Evolutionary conservation across 2,329 filamentous ascomycete species (phyloP), one percentile per base, ranked within the genome.

Genomic region (Fusarium avenaceum): DNA sequence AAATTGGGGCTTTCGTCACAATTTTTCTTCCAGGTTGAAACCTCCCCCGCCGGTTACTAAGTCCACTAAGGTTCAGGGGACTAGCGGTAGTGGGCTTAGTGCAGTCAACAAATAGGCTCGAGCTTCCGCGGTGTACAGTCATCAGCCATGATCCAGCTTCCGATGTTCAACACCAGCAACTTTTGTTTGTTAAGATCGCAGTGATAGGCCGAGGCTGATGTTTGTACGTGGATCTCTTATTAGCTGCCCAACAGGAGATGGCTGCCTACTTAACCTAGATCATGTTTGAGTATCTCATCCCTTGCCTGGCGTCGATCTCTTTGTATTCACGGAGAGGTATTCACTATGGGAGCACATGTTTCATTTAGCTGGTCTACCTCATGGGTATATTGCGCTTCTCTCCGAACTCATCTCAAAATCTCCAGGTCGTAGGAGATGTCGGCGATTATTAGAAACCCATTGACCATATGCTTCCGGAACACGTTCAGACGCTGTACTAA

Each of bases 1-100:
- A 72, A 74, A 71, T 70, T 40, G 69, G 71, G 67, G 67, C 67
- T 64, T 67, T 71, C 74, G 73, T 76, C 74, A 74, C 74, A 76
- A 72, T 74, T 76, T 76, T 73, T 74, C 69, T 73, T 49, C 10
- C 20, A 28, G 15, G n/a, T 22, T 70, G 47, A 73, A 69, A 69
- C 57, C 63, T 64, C 70, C 69, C 71, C 71, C 71, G 70, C 71
- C 65, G 43, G 58, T 19, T 38, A 38, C 35, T 51, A 60, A 45
- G 26, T 68, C 56, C 64, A 61, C 70, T 71, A 69, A 63, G 45
- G 40, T 60, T 60, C 54, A 65, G 53, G 46, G 46, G 44, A 35
- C 30, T 57, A 48, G 56, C 56, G 39, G 40, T 48, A 71, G 51
- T 57, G 54, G 57, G 67, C 30, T 64, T 68, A 68, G 67, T 50